phyloP scores from a whole-genome alignment of 2,329 filamentous ascomycete species.

The Sporothrix pseudoabietina region DNA sequence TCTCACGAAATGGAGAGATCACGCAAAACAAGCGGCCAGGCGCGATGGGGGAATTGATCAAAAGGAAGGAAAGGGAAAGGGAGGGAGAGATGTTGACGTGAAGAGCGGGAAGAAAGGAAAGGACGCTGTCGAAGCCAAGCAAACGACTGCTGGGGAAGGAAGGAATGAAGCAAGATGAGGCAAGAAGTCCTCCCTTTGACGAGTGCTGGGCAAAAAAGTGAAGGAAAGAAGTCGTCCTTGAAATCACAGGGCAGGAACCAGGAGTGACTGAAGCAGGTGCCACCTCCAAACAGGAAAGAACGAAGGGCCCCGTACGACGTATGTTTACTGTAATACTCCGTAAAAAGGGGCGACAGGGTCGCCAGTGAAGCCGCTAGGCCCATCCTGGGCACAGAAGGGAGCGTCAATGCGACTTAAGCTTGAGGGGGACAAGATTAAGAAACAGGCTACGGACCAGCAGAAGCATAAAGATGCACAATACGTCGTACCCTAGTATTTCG shows the following conservation, averaged over 20 bases:
- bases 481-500: no score
- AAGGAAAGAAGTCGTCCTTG: not conserved
- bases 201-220: not conserved
- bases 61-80: not conserved
- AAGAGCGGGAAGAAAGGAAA: not conserved
- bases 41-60: not conserved
- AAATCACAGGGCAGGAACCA: conserved; percentile 12
- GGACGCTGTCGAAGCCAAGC: conserved; percentile 16
- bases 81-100: conserved; percentile 5
- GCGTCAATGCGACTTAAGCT: conserved; percentile 23
- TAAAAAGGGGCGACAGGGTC: conserved; percentile 9
- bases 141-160: not conserved
- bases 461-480: conserved; percentile 20
- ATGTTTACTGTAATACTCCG: no score
- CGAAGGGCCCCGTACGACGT: not conserved
- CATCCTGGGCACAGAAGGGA: conserved; percentile 5
- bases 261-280: not conserved
- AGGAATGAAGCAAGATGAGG: conserved; percentile 9
- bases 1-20: not conserved
- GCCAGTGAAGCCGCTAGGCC: conserved; percentile 21
- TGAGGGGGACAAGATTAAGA: conserved; percentile 17
- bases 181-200: conserved; percentile 6
- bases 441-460: conserved; percentile 3
- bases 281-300: conserved; percentile 21
- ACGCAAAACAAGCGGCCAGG: conserved; percentile 11